Evolutionary conservation across 2,329 filamentous ascomycete species (phyloP).

Genomic region (Aureobasidium namibiae): DNA sequence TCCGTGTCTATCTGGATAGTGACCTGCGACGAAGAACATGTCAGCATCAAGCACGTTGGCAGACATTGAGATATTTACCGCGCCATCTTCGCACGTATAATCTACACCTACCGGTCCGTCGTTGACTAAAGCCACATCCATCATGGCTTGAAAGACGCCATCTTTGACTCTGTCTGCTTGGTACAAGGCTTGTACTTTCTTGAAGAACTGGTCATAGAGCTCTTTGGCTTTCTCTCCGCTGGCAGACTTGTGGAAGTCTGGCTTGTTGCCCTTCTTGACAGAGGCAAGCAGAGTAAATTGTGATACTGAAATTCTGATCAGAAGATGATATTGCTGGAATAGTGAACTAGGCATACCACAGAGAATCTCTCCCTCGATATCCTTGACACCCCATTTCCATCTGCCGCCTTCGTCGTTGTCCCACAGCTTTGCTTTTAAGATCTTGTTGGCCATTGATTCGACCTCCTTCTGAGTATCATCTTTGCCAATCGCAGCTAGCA

Average conservation of each 20-base stretch:
- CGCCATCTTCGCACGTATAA: constrained; percentile 49
- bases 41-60: constrained; percentile 13
- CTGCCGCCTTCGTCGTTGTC: constrained; percentile 69
- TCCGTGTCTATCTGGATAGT: constrained; percentile 42
- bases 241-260: constrained; percentile 86
- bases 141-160: constrained; percentile 98
- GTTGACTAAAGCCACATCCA: constrained; percentile 90
- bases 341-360: constrained; percentile 57
- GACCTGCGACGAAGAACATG: constrained; percentile 28
- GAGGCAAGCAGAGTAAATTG: constrained; percentile 91
- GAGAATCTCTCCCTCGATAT: constrained; percentile 86
- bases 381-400: constrained; percentile 87
- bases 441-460: constrained; percentile 72
- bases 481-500: constrained; percentile 84
- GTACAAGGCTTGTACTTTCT: constrained; percentile 67
- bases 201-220: constrained; percentile 77
- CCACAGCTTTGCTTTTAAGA: constrained; percentile 87
- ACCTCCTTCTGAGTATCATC: constrained; percentile 86
- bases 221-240: constrained; percentile 67
- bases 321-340: background rate
- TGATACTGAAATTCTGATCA: constrained; percentile 58
- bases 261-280: constrained; percentile 93
- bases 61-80: constrained; percentile 37
- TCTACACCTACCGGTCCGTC: constrained; percentile 64
- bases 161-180: constrained; percentile 71